phyloP scores from a whole-genome alignment of 1,284 basidiomycete genomes.

The Wallemia mellicola region DNA sequence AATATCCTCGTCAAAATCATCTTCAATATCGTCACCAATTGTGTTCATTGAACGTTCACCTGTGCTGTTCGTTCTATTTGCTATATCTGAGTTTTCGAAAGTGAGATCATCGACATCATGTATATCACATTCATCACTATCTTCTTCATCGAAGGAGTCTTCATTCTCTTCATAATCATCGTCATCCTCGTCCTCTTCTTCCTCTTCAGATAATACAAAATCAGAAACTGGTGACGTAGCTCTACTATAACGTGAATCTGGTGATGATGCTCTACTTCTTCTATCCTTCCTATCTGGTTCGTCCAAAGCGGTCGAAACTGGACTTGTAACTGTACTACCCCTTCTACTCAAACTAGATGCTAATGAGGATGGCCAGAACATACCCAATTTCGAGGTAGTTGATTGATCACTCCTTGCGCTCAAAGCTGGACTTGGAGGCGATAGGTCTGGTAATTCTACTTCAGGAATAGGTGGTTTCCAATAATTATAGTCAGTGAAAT shows the following conservation, averaged over 20 bases:
- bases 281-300: constrained; percentile 11
- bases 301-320: constrained; percentile 15
- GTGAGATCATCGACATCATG: neutral
- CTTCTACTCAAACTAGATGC: constrained; percentile 6
- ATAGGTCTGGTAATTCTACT: constrained; percentile 57
- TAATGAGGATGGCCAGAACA: constrained; percentile 3
- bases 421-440: constrained; percentile 66
- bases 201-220: constrained; percentile 12
- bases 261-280: constrained; percentile 10
- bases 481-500: constrained; percentile 91
- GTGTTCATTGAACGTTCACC: neutral
- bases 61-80: neutral
- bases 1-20: constrained; percentile 46
- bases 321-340: constrained; percentile 25
- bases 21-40: constrained; percentile 25
- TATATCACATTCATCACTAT: constrained; percentile 3
- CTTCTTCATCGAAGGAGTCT: constrained; percentile 16
- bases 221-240: constrained; percentile 3
- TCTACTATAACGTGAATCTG: constrained; percentile 7
- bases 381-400: constrained; percentile 8
- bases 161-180: constrained; percentile 15
- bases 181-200: constrained; percentile 10
- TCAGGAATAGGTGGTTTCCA: constrained; percentile 43
- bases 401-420: constrained; percentile 50
- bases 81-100: neutral